Base-by-base conservation (phyloP, 2,329 filamentous ascomycete species). In the Fusarium sp. region DNA sequence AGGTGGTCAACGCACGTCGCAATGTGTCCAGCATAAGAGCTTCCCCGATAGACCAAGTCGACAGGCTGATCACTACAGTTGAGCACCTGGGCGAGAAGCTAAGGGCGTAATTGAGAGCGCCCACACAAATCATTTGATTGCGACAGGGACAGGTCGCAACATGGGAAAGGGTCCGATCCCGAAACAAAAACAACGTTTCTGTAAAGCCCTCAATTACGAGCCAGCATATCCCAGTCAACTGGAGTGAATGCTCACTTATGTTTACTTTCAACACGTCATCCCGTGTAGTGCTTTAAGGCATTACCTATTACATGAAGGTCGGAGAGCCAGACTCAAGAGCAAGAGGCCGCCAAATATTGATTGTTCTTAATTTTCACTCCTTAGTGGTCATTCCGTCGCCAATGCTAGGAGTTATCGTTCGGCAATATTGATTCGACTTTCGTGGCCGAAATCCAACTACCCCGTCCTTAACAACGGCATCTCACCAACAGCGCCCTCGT, bases 121-220 rank as follows among this genome's bases (percentile, higher is more conserved):
- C 55, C 53, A 62, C 41, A 40, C 25, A 55, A 22, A 45, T 39
- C 37, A 33, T 62, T 62, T 63, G 47, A 53, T 68, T 63, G 62
- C 45, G 58, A 60, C 62, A 33, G 62, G 64, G 43, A 49, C 46
- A 64, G 64, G 43, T 47, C 46, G 45, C 63, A 56, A 53, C 57
- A 61, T 37, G 17, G 35, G 60, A 59, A 71, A 55, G 62, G 71
- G 55, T 63, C 65, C 67, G 57, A 68, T 54, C 53, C 59, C 53
- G 52, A 45, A 64, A 53, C 44, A 48, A 40, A 39, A 65, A 55
- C 66, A 61, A 64, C 35, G 68, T 66, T 47, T 73, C 46, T 57
- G 41, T 25, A 64, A 55, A 62, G 52, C 59, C 48, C 62, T 50
- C 41, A 27, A 44, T 32, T 47, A 30, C 56, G 60, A 61, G 49